Base-by-base conservation (phyloP, 768 basidiomycete genomes). In the Xanthoconium stramineum region DNA sequence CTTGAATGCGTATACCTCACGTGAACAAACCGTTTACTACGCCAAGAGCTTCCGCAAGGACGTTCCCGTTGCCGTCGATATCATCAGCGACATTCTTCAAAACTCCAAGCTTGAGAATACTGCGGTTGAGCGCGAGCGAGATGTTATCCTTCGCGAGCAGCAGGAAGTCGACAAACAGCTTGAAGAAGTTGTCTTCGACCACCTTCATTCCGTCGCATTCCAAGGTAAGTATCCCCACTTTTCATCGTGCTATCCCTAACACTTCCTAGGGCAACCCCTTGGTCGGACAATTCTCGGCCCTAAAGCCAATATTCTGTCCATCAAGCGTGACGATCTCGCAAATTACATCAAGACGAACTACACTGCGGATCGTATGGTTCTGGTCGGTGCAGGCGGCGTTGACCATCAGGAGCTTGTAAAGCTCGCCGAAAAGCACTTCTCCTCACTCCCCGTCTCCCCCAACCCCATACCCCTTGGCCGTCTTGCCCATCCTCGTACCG, bases 1-100 rank as follows among this genome's bases (percentile, higher is more conserved):
- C 72, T 77, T 99, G 55, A 98, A 98, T 71, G 96, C 97, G 47
- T 98, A 98, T 77, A 99, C 97, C 10, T 97, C 95, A 28, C 84
- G 97, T 59, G 97, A 99, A 77, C 96, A 98, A 76, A 99, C 97
- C 20, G 95, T 98, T 53, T 99, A 98, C 80, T 98, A 98, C 69
- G 96, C 96, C 67, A 98, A 98, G 82, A 88, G 90, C 71, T 98
- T 99, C 85, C 83, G 89, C 72, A 90, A 94, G 80, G 97, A 98
- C 71, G 91, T 98, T 12, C 81, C 86, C 13, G 79, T 81, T 47
- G 85, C 93, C 35, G 94, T 98, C 55, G 94, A 98, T 74, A 97
- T 99, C 76, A 94, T 99, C 74, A 89, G 89, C 66, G 97, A 99
- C 74, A 98, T 99, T 66, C 83, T 98, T 43, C 94, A 97, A 72